A percentile compares a stretch with the other conserved stretches of the same genome.
Conservation (phyloP, 805 yeast genomes). For the Lipomyces chichibuensis region DNA sequence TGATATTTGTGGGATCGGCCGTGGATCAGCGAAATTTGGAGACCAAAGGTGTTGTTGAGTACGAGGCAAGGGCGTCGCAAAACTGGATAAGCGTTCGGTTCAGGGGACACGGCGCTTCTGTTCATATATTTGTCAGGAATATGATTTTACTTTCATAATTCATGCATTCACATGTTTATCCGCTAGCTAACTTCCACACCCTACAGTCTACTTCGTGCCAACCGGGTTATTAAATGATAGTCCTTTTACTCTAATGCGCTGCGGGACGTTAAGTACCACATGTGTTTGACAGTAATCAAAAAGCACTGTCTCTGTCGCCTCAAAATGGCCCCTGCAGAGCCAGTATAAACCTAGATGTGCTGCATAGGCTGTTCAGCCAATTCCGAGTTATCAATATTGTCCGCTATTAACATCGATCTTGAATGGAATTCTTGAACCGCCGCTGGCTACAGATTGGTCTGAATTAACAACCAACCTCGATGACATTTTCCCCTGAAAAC, state of each 20-base stretch:
- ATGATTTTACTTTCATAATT: too few relatives aligned
- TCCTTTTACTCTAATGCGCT: too few relatives aligned
- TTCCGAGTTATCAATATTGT: neutral
- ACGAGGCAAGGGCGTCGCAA: neutral
- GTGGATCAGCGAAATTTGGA: neutral
- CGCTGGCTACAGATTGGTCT: too few relatives aligned
- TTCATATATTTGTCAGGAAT: too few relatives aligned
- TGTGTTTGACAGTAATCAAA: too few relatives aligned
- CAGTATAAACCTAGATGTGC: neutral
- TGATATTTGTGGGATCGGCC: neutral
- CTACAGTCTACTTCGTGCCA: neutral
- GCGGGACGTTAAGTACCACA: neutral
- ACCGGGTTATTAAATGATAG: neutral
- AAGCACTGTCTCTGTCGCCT: too few relatives aligned
- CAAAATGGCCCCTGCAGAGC: neutral
- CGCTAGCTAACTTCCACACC: neutral
- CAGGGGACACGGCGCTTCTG: neutral
- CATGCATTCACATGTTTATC: neutral
- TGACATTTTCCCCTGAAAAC: too few relatives aligned
- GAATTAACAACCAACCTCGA: too few relatives aligned
- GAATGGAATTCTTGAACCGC: too few relatives aligned
- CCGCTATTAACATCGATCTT: neutral
- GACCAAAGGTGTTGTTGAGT: neutral
- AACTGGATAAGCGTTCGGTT: neutral
- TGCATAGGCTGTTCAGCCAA: neutral